Conservation (phyloP, 179 eudicot genomes). For the Camellia oleifera region DNA sequence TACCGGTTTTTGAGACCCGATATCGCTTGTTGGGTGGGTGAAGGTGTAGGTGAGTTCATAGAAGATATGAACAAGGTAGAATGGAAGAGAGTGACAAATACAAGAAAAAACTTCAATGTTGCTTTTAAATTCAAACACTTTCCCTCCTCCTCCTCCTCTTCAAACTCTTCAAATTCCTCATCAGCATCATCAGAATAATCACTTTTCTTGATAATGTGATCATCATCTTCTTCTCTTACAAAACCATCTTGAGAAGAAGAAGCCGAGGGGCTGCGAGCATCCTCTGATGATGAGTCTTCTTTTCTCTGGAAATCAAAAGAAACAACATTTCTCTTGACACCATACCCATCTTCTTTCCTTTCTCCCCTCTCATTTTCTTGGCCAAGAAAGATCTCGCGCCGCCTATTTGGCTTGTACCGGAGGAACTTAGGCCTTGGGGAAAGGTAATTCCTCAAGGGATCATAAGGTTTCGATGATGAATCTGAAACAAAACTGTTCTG, state of each 20-base stretch:
- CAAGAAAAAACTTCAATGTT: slow-evolving; percentile 29
- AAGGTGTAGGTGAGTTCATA: slow-evolving; percentile 35
- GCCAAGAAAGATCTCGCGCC: slow-evolving; percentile 15
- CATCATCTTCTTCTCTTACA: too few species aligned
- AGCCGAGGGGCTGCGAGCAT: too few species aligned
- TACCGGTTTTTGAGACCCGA: slow-evolving; percentile 10
- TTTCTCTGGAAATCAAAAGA: slow-evolving; percentile 10
- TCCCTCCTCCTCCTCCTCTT: background rate
- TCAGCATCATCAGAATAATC: slow-evolving; percentile 5
- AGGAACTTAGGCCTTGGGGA: slow-evolving; percentile 58
- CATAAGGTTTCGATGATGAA: slow-evolving; percentile 33
- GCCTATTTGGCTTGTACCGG: slow-evolving; percentile 42
- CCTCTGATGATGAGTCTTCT: background rate
- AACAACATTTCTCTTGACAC: background rate
- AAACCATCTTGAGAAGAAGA: too few species aligned
- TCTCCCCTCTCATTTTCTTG: slow-evolving; percentile 17
- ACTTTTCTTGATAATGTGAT: background rate
- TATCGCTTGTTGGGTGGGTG: slow-evolving; percentile 14
- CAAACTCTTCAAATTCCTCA: slow-evolving; percentile 28
- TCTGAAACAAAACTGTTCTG: slow-evolving; percentile 12
- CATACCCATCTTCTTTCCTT: slow-evolving; percentile 32
- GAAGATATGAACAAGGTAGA: slow-evolving; percentile 31
- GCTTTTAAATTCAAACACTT: slow-evolving; percentile 22
- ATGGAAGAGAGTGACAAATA: slow-evolving; percentile 22
- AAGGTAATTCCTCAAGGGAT: slow-evolving; percentile 41